Evolutionary conservation across 805 yeast species (phyloP), one percentile per base, ranked within the genome.

Genomic region (Lipomyces sp.): DNA sequence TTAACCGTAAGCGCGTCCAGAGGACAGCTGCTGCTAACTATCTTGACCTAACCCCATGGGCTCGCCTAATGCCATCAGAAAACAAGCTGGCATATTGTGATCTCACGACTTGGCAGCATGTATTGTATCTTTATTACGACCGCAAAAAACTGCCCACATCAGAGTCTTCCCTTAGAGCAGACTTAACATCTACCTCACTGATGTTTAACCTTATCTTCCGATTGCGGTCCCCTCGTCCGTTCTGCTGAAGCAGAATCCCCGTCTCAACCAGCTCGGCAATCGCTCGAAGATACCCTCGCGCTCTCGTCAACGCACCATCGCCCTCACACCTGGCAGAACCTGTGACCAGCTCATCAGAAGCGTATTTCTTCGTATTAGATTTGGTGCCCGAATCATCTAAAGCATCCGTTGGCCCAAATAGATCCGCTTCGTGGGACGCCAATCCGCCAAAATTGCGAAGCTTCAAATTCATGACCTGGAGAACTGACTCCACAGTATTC

Each of bases 201-300:
- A 87, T 72, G 58, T 79, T 80, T 52, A 93, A 70, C 45, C 84
- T 77, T 0, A 91, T 69, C 49, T 81, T 67, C 22, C 82, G 75
- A 48, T 78, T 70, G 44, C 96, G 74, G 61, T 86, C 95, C 24
- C 88, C 82, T 43, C 76, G 77, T 51, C 78, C 70, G 41, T 78
- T 78, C 63, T 86, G 95, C 61, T 80, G 83, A 2, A 80, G 70
- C 2, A 93, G 55, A 4, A 91, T 70, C 0, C 97, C 98, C 39
- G 82, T 80, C 49, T 89, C 96, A 13, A 80, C 79, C 48, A 91
- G 70, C 61, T 88, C 95, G 41, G 75, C 73, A 6, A 89, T 61
- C 1, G 86, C 74, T 46, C 72, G 78, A 33, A 77, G 76, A 59
- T 86, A 77, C 3, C 86, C 82, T 23, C 74, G 72, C 24, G 84